phyloP scores from a whole-genome alignment of 768 basidiomycete genomes.

The Naganishia randhawae region DNA sequence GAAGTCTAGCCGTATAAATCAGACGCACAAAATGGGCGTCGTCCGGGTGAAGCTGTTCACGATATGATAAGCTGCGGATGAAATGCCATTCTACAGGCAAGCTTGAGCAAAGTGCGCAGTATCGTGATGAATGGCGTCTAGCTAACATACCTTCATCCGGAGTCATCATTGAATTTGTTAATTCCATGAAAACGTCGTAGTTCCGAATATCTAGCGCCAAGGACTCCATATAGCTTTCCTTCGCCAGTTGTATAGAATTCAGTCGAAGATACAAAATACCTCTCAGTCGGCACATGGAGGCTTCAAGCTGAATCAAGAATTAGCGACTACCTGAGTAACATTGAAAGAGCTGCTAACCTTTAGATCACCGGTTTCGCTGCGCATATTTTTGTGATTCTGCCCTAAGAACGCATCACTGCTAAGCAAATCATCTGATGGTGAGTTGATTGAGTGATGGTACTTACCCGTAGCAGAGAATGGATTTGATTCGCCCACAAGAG shows the following conservation, averaged over 20 bases:
- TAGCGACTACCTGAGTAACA: slow-evolving; percentile 43
- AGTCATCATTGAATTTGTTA: slow-evolving; percentile 91
- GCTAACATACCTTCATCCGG: slow-evolving; percentile 73
- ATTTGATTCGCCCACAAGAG: slow-evolving; percentile 88
- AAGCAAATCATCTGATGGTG: background rate
- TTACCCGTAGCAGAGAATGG: slow-evolving; percentile 72
- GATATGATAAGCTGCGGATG: slow-evolving; percentile 75
- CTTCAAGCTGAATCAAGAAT: slow-evolving; percentile 55
- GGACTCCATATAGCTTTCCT: slow-evolving; percentile 93
- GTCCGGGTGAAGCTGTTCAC: slow-evolving; percentile 69
- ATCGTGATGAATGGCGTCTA: background rate
- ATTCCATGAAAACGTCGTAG: slow-evolving; percentile 87
- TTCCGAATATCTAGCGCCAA: slow-evolving; percentile 92
- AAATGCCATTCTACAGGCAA: slow-evolving; percentile 85
- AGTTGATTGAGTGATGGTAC: slow-evolving; percentile 27
- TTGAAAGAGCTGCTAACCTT: slow-evolving; percentile 60
- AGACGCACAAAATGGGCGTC: slow-evolving; percentile 88
- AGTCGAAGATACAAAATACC: slow-evolving; percentile 91
- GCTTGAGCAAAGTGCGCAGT: background rate
- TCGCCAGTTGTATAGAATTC: slow-evolving; percentile 83
- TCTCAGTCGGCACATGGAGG: slow-evolving; percentile 92
- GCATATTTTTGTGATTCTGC: slow-evolving; percentile 65
- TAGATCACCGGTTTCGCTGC: slow-evolving; percentile 85
- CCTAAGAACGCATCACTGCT: slow-evolving; percentile 49
- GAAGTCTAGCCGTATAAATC: slow-evolving; percentile 84